Conservation (phyloP, 371 early-diverging fungal species). For the Edhazardia aedis region DNA sequence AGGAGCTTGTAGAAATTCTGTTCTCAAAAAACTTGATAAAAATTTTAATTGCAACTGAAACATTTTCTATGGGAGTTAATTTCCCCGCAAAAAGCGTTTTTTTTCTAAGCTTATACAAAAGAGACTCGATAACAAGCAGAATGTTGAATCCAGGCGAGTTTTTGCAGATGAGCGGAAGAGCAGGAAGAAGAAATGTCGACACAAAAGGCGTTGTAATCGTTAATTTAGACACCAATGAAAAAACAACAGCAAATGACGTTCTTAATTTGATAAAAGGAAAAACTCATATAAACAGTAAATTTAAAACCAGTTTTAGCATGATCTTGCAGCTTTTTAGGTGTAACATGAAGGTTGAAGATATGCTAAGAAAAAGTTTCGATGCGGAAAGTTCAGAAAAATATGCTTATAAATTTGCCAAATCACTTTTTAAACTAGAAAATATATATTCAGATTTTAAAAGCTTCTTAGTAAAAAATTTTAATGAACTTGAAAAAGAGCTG, state of each 20-base stretch:
- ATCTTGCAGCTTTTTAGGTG: conserved; percentile 77
- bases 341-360: no score
- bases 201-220: conserved; percentile 85
- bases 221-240: conserved; percentile 62
- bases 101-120: conserved; percentile 84
- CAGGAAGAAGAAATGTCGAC: conserved; percentile 55
- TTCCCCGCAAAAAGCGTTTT: conserved; percentile 99
- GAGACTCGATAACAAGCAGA: conserved; percentile 67
- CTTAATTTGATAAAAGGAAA: conserved; percentile 45
- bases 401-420: no score
- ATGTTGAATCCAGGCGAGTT: conserved; percentile 87
- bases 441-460: no score
- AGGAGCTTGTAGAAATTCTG: conserved; percentile 94
- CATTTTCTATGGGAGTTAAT: conserved; percentile 97
- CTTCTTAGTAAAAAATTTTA: no score
- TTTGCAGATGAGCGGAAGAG: conserved; percentile 58
- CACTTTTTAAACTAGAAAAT: no score
- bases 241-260: conserved; percentile 23
- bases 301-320: conserved; percentile 94
- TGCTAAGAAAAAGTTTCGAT: no score
- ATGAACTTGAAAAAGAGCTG: no score
- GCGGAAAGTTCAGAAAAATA: no score
- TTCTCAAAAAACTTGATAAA: conserved; percentile 93
- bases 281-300: conserved; percentile 80
- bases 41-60: conserved; percentile 96